Percentiles rank a stretch among this genome's conserved stretches.
Conservation (phyloP, 768 basidiomycete species). For the Calvatia gigantea region DNA sequence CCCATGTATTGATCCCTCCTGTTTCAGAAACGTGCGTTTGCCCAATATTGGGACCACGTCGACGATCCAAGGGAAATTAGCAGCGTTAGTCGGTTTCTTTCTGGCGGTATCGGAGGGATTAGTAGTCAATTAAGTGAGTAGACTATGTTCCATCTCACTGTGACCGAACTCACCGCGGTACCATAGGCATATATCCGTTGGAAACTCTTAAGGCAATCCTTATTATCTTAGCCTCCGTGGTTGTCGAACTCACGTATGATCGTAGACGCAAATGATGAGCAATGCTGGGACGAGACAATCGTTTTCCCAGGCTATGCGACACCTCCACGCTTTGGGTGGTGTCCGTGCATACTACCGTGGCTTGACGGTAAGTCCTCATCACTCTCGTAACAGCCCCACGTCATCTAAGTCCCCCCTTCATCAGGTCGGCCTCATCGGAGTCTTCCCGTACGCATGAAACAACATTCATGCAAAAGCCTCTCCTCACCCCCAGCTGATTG, state of each 20-base stretch:
- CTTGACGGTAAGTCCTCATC: conserved; percentile 58
- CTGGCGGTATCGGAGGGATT: conserved; percentile 96
- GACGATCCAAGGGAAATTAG: conserved; percentile 88
- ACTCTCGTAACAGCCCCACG: neutral
- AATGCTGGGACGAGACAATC: conserved; percentile 53
- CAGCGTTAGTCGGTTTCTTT: conserved; percentile 87
- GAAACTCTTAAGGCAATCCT: conserved; percentile 83
- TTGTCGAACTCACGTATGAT: conserved; percentile 7
- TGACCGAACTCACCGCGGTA: conserved; percentile 17
- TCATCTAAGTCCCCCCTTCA: conserved; percentile 4
- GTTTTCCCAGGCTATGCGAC: conserved; percentile 59
- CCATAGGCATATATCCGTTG: conserved; percentile 88
- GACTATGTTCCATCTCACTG: conserved; percentile 10
- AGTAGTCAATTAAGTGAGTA: conserved; percentile 81
- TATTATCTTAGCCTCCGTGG: conserved; percentile 8
- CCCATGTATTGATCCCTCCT: conserved; percentile 12
- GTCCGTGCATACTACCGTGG: conserved; percentile 88
- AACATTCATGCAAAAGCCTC: neutral
- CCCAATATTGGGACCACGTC: conserved; percentile 86
- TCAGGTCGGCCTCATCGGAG: conserved; percentile 91
- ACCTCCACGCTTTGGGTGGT: conserved; percentile 78
- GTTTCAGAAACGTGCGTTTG: conserved; percentile 88
- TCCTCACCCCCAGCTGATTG: conserved; percentile 1
- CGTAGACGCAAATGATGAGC: conserved; percentile 95
- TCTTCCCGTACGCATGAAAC: conserved; percentile 73